Evolutionary conservation across 768 basidiomycete genomes (phyloP), one percentile per base, ranked within the genome.

Genomic region (Epithele typhae): DNA sequence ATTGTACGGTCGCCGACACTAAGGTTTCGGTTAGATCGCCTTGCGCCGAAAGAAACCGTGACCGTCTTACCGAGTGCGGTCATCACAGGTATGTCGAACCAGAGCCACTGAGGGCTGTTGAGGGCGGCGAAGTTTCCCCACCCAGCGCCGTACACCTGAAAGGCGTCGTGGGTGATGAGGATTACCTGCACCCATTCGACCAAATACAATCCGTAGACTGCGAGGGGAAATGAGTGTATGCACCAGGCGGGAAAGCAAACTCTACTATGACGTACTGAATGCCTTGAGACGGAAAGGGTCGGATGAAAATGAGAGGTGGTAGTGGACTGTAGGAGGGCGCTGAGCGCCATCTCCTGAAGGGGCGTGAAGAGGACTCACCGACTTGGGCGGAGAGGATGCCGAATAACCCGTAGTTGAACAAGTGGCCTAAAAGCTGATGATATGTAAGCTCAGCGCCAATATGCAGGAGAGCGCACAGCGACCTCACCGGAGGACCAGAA

Each of bases 1-100:
- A 17, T 22, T 53, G 52, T 6, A 49, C 52, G 7, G 37, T 33
- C 10, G 37, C 18, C 6, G 38, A 46, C 15, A 46, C 45, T 46
- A 19, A 19, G n/a, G 4, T 7, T 7, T 32, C 17, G 24, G 25
- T 41, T 1, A 5, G 4, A 5, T 19, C 2, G 4, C 22, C 19
- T 24, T 5, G 2, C 15, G 15, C 17, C 14, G 10, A 12, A 19
- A 9, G 9, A 8, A 21, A 17, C 11, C 5, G 9, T 5, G 15
- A 3, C 9, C 17, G 12, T 7, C 37, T 19, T 19, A 46, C 45
- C 25, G 10, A 40, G 15, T 12, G 30, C 37, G 11, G 17, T 40
- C 1, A 46, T 18, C 21, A 46, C n/a, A 6, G 45, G 45, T 8
- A 32, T 19, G 15, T 34, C 22, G n/a, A 46, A 22, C 45, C 45